phyloP scores from a whole-genome alignment of 768 basidiomycete genomes.

The Boletus insuetus region DNA sequence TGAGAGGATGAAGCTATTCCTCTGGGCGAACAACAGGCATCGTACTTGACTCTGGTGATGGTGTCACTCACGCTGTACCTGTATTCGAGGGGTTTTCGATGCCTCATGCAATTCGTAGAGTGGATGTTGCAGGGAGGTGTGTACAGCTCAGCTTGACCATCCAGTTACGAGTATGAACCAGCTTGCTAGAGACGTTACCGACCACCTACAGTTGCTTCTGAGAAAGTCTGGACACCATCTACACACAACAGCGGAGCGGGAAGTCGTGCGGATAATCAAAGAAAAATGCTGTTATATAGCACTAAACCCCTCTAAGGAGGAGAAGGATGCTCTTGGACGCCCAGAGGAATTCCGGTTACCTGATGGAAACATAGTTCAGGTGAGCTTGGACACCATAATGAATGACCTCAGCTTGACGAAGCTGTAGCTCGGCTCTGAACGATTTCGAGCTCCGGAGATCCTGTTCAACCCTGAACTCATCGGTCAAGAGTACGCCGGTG shows the following conservation, averaged over 20 bases:
- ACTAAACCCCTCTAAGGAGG: slow-evolving; percentile 89
- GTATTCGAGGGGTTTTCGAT: slow-evolving; percentile 99
- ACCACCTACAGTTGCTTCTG: slow-evolving; percentile 90
- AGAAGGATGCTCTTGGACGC: slow-evolving; percentile 80
- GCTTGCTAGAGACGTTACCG: slow-evolving; percentile 81
- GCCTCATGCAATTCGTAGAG: slow-evolving; percentile 95
- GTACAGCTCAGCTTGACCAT: slow-evolving; percentile 11
- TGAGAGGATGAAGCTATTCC: slow-evolving; percentile 68
- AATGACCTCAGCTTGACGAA: slow-evolving; percentile 12
- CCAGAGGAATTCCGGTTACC: slow-evolving; percentile 90
- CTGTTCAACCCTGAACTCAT: slow-evolving; percentile 97
- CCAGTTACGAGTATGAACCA: neutral
- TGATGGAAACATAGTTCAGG: slow-evolving; percentile 92
- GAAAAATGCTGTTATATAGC: slow-evolving; percentile 98
- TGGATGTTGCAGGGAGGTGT: slow-evolving; percentile 94
- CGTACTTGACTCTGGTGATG: slow-evolving; percentile 97
- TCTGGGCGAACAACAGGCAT: slow-evolving; percentile 99
- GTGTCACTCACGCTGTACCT: slow-evolving; percentile 97
- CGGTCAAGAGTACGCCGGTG: slow-evolving; percentile 94
- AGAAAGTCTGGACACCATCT: slow-evolving; percentile 94
- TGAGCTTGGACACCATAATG: slow-evolving; percentile 33
- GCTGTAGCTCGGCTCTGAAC: slow-evolving; percentile 83
- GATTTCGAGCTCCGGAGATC: slow-evolving; percentile 96
- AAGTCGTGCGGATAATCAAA: slow-evolving; percentile 96
- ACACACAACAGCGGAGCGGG: slow-evolving; percentile 95